phyloP scores from a whole-genome alignment of 2,329 filamentous ascomycete species.

The Fusarium kyushuense region DNA sequence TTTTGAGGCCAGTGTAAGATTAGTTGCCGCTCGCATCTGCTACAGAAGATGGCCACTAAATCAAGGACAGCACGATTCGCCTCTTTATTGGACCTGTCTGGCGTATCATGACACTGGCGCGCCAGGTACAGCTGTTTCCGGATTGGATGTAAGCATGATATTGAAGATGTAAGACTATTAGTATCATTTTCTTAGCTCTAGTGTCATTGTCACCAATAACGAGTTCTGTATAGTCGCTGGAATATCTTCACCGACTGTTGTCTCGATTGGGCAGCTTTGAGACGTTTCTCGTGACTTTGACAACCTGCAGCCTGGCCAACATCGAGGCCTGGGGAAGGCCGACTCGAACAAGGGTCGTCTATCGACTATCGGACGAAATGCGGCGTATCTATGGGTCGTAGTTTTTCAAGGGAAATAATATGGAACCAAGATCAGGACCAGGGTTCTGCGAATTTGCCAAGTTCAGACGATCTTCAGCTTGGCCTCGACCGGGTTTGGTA shows the following conservation, averaged over 20 bases:
- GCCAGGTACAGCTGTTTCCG: conserved; percentile 19
- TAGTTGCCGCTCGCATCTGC: conserved; percentile 9
- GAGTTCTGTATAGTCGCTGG: conserved; percentile 33
- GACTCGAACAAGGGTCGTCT: conserved; percentile 3
- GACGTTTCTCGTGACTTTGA: conserved; percentile 32
- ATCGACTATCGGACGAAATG: conserved; percentile 26
- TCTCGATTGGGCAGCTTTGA: not conserved
- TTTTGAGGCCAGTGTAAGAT: conserved; percentile 28
- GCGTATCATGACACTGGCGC: conserved; percentile 33
- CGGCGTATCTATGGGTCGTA: conserved; percentile 14
- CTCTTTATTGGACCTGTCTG: conserved; percentile 16
- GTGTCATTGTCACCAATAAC: conserved; percentile 30
- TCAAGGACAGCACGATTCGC: conserved; percentile 11
- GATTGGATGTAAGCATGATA: conserved; percentile 9
- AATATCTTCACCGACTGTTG: not conserved
- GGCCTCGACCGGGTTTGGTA: not conserved
- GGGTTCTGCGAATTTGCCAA: conserved; percentile 10
- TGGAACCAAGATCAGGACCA: conserved; percentile 8
- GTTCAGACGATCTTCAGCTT: conserved; percentile 26
- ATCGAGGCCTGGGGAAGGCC: conserved; percentile 4
- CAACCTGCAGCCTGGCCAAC: conserved; percentile 22
- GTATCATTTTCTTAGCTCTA: conserved; percentile 1
- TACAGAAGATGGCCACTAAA: conserved; percentile 4
- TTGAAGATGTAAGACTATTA: not conserved
- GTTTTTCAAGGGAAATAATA: not conserved